Evolutionary conservation across 2,329 filamentous ascomycete genomes (phyloP), one percentile per base, ranked within the genome.

Genomic region (Pseudogymnoascus sp.): DNA sequence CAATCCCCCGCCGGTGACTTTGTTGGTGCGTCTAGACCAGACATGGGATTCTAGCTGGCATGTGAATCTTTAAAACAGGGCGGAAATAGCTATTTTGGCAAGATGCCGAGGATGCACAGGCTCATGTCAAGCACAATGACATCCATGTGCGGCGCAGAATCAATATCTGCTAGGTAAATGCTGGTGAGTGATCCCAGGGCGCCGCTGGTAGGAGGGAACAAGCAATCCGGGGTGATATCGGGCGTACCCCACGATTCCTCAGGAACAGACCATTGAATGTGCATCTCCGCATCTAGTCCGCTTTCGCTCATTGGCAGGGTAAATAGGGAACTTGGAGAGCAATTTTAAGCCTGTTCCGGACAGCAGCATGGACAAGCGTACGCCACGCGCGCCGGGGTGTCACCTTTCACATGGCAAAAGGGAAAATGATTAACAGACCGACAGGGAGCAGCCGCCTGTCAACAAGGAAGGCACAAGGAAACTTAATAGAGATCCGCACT

Each of bases 221-320:
- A 56, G 28, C 25, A 56, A 11, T 34, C 50, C 18, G 50, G 16
- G 28, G 28, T 34, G 28, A 56, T 56, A 56, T 56, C 25, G 46
- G 8, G 25, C 46, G 28, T 56, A 56, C 8, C 46, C 46, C 25
- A 56, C 28, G 28, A 21, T 56, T 18, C 25, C 50, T 28, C 50
- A 56, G 50, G 50, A 56, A 56, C 50, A 56, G 50, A 56, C 50
- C 50, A 56, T 56, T 56, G 50, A 56, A 56, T 18, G 34, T 56
- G 50, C 25, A 23, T 18, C 50, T 56, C 50, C 50, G 50, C 50
- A 56, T 56, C 50, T 56, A 56, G 50, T 56, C 50, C 50, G 10
- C 28, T 34, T 56, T 56, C 11, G 50, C 28, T 56, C 50, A 56
- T 18, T 34, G 28, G 28, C 10, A 56, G 50, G 50, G 28, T 56